Conservation (phyloP, 768 basidiomycete genomes). For the Galerina sulciceps region DNA sequence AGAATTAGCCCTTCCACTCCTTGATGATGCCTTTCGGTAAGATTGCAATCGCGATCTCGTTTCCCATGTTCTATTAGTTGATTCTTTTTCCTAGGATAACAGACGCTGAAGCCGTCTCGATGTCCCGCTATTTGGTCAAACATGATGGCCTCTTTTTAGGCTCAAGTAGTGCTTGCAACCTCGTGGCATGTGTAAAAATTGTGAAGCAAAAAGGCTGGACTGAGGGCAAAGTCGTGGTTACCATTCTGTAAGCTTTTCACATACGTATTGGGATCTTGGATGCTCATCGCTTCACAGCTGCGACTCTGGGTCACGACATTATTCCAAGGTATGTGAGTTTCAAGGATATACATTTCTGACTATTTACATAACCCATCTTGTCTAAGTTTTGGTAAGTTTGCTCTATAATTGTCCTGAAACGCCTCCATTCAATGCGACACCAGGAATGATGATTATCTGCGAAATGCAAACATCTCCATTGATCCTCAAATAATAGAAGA, state of each 20-base stretch:
- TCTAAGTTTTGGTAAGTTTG: slow-evolving; percentile 47
- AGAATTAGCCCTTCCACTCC: slow-evolving; percentile 78
- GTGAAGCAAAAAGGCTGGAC: slow-evolving; percentile 72
- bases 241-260: slow-evolving; percentile 68
- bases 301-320: slow-evolving; percentile 90
- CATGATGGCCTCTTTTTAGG: slow-evolving; percentile 94
- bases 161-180: slow-evolving; percentile 94
- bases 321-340: slow-evolving; percentile 72
- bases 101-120: slow-evolving; percentile 92
- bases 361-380: background rate
- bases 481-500: slow-evolving; percentile 46
- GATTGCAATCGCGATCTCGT: slow-evolving; percentile 1
- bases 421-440: background rate
- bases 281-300: slow-evolving; percentile 51
- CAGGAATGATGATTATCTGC: slow-evolving; percentile 61
- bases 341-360: background rate
- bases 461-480: slow-evolving; percentile 46
- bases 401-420: background rate
- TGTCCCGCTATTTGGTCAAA: slow-evolving; percentile 91
- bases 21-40: slow-evolving; percentile 90
- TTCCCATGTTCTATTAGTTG: background rate
- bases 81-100: slow-evolving; percentile 63
- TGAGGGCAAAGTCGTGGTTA: slow-evolving; percentile 76
- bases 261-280: background rate
- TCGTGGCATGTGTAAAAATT: slow-evolving; percentile 88